Evolutionary conservation across 2,329 filamentous ascomycete species (phyloP), one percentile per base, ranked within the genome.

Genomic region (Alternaria metachromatica): DNA sequence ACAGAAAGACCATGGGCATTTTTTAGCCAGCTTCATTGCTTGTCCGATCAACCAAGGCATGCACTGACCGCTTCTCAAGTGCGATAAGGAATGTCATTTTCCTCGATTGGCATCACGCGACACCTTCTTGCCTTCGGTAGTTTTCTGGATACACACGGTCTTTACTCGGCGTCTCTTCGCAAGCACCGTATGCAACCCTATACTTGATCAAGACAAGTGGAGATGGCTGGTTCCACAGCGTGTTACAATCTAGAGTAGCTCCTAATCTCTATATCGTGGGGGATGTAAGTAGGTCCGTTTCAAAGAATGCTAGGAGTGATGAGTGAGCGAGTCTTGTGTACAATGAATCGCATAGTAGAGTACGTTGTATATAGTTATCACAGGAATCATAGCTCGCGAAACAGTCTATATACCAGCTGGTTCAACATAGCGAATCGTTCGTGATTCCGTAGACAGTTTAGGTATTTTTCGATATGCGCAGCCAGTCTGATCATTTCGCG

Each of bases 141-240:
- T 56, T 73, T 73, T 20, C 76, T 64, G 9, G 76, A 65, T 33
- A 74, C 75, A 46, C 41, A 26, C 72, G 66, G 60, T 78, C 77
- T 46, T 43, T 26, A 60, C 50, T 63, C 61, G 56, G 56, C 25
- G 37, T 46, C 56, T 56, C 44, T 55, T 20, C 12, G 30, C 43
- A 23, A 33, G 30, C 25, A 45, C n/a, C 20, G 28, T 12, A 15
- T 49, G 33, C 46, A 53, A 25, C 20, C 33, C 45, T 58, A 58
- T 46, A 45, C 53, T 57, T 51, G 20, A 62, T 57, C 33, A 51
- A 62, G 53, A 51, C 30, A 57, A 61, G 28, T 26, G 7, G n/a
- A 46, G 7, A 57, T 26, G 12, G 41, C 25, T 18, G 7, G 25
- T 10, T 26, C 30, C 33, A 43, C 28, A 9, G 13, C 15, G 25